Evolutionary conservation across 768 basidiomycete species (phyloP), one percentile per base, ranked within the genome.

Genomic region (Lactifluus rugatus): DNA sequence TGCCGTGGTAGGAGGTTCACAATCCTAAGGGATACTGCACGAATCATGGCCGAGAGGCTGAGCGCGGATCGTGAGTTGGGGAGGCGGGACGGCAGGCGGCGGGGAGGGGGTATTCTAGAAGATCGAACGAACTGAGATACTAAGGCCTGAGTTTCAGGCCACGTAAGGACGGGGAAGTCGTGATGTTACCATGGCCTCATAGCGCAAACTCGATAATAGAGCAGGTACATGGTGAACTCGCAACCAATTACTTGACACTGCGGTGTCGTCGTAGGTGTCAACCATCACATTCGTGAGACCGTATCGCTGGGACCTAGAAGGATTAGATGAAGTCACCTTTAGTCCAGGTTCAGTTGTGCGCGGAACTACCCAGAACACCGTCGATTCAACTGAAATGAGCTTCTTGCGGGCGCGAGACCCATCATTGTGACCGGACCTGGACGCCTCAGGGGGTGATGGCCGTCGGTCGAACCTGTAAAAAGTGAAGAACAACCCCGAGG

Each of bases 91-190:
- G n/a, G 19, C 41, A 28, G n/a, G 25, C n/a, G n/a, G 34, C 14
- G 8, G 5, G 32, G 32, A 6, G 21, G 9, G 10, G n/a, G 25
- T 34, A 13, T 34, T 10, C 34, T 10, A 34, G 34, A 11, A 31
- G 48, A 56, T 41, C 37, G 28, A 26, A 36, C 54, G 44, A 60
- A 48, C 59, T 60, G 59, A 60, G 59, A 17, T 42, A 25, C 17
- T 31, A 16, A 28, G 5, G 19, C 28, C 14, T 26, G 3, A 11
- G 16, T 25, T 39, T 37, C 47, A 25, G n/a, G 7, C 36, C 19
- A 37, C 52, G 58, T 23, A 17, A 44, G 7, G 14, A 34, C 46
- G 31, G 51, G 44, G n/a, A n/a, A 42, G 48, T 47, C 31, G 21
- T 37, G 23, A 14, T 31, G 44, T 42, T 47, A 37, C 44, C 16